Evolutionary conservation across 1,139 yeast species (phyloP), one percentile per base, ranked within the genome.

Genomic region (Kodamaea anthophila): DNA sequence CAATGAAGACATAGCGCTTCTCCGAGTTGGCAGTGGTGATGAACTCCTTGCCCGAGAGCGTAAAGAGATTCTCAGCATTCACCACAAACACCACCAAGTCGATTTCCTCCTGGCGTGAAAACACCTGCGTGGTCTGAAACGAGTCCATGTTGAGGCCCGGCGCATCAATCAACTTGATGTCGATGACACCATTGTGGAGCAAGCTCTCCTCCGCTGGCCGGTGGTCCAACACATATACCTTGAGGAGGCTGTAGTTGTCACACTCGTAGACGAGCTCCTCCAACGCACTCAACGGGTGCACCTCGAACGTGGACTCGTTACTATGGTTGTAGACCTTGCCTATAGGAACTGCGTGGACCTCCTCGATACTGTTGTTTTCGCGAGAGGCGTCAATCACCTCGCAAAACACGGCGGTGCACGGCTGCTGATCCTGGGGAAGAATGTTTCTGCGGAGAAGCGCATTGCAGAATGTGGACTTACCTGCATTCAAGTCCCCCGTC

Each of bases 401-500:
- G 53, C 96, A 88, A 49, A 93, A 93, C 1, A 93, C 96, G 34
- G 86, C 80, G 0, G 99, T 93, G 46, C 97, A 88, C 1, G 99
- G 99, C 48, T 93, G 95, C 50, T 93, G 98, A 54, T 93, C 99
- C 45, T 84, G 95, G 0, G 99, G 98, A 29, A 91, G 62, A 2
- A 93, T 58, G 32, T 75, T 74, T 37, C 94, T 70, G 41, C 93
- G 68, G 39, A 93, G 60, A 28, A 93, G 61, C 0, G 96, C 93
- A 50, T 93, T 93, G 56, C 98, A 93, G 45, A 93, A 86, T 1
- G 96, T 84, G 1, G 96, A 86, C 51, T 93, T 93, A 4, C 99
- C 99, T 0, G 98, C 84, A 53, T 93, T 93, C 44, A 93, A 70
- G 54, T 93, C 99, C 28, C 99, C 99, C 2, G 98, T 93, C 21